Conservation (phyloP, 768 basidiomycete genomes). For the Leccinum boreale region DNA sequence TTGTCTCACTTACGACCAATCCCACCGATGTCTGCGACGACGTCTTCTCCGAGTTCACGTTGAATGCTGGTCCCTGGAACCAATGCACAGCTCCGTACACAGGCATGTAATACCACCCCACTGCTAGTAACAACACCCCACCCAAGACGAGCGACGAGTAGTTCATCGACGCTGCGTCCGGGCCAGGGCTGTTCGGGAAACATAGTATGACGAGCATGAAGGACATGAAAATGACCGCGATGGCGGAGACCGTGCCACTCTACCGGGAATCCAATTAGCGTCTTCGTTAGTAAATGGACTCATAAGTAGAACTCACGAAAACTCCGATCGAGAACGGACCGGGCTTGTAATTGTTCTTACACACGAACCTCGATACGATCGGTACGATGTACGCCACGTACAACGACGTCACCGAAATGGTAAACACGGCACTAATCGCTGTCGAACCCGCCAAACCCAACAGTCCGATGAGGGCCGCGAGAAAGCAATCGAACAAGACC, state of each 20-base stretch:
- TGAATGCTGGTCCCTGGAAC: conserved; percentile 60
- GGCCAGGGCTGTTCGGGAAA: conserved; percentile 53
- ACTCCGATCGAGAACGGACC: conserved; percentile 45
- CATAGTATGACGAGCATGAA: conserved; percentile 60
- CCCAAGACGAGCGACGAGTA: conserved; percentile 65
- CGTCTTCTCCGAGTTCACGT: conserved; percentile 29
- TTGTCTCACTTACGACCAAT: background rate
- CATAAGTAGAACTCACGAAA: conserved; percentile 24
- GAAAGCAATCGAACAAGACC: conserved; percentile 47
- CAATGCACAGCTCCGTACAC: conserved; percentile 65
- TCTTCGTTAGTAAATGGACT: background rate
- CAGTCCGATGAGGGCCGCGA: conserved; percentile 47
- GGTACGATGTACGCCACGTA: conserved; percentile 46
- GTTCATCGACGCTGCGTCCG: conserved; percentile 56
- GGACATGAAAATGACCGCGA: conserved; percentile 60
- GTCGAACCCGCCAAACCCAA: conserved; percentile 49
- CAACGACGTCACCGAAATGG: conserved; percentile 41
- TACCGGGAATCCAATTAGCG: conserved; percentile 14
- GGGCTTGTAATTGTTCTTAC: conserved; percentile 40
- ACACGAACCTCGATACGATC: conserved; percentile 45
- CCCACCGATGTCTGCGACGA: background rate
- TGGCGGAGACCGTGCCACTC: conserved; percentile 51
- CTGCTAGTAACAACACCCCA: conserved; percentile 51
- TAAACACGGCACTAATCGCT: conserved; percentile 56
- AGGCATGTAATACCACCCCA: conserved; percentile 65